phyloP scores from a whole-genome alignment of 352 stramenopile genomes.

The Phytophthora vignae region DNA sequence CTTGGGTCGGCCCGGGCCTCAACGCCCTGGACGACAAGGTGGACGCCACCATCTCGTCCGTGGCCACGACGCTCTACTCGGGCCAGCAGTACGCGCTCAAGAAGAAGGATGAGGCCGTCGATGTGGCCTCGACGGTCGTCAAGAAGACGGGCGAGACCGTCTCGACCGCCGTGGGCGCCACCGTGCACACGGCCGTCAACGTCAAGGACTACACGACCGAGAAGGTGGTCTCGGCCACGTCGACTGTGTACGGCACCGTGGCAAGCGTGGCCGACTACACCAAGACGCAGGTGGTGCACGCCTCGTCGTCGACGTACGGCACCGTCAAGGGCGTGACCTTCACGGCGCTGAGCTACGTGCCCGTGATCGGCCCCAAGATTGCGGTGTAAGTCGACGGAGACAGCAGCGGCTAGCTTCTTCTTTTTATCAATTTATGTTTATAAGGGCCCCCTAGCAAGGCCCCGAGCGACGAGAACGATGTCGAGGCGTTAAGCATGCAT shows the following conservation, averaged over 20 bases:
- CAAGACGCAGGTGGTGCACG: slow-evolving; percentile 69
- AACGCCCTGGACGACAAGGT: slow-evolving; percentile 68
- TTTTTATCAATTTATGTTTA: slow-evolving; percentile 28
- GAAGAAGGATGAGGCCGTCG: slow-evolving; percentile 72
- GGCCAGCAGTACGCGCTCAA: slow-evolving; percentile 36
- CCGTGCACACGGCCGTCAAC: slow-evolving; percentile 50
- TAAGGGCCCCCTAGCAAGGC: slow-evolving; percentile 1
- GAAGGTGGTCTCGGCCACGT: slow-evolving; percentile 44
- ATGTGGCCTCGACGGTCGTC: slow-evolving; percentile 42
- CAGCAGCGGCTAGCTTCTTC: neutral
- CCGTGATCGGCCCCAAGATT: slow-evolving; percentile 70
- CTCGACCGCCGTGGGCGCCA: slow-evolving; percentile 51
- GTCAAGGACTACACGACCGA: slow-evolving; percentile 74
- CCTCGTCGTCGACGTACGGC: slow-evolving; percentile 71
- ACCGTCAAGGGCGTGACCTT: slow-evolving; percentile 61
- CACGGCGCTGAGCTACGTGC: slow-evolving; percentile 66
- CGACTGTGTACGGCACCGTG: slow-evolving; percentile 51
- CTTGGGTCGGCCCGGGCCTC: slow-evolving; percentile 55
- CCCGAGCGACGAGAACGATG: neutral
- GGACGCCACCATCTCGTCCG: slow-evolving; percentile 25
- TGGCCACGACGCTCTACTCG: neutral
- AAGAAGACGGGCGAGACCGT: slow-evolving; percentile 56
- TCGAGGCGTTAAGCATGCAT: slow-evolving; percentile 14
- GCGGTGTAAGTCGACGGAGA: slow-evolving; percentile 15
- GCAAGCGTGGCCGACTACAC: slow-evolving; percentile 69